Conservation (phyloP, 148 eudicot genomes). For the Hydrangea macrophylla region DNA sequence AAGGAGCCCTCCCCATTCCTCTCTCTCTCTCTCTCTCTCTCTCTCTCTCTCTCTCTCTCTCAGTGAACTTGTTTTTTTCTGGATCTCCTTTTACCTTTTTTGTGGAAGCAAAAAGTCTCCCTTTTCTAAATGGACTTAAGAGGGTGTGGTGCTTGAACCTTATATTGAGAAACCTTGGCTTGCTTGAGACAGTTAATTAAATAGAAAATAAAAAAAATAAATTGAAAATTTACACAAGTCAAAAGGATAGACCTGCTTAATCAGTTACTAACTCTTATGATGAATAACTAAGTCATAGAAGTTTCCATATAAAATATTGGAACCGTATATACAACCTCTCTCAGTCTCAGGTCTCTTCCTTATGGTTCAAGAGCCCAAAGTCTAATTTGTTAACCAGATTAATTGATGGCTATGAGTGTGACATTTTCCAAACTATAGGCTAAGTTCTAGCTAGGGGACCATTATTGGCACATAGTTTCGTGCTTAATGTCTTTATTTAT, state of each 20-base stretch:
- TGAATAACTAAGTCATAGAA: neutral
- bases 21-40: slow-evolving; percentile 19
- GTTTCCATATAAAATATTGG: slow-evolving; percentile 11
- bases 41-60: slow-evolving; percentile 10
- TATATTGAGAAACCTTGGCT: slow-evolving; percentile 15
- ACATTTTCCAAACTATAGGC: slow-evolving; percentile 3
- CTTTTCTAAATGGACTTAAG: slow-evolving; percentile 3
- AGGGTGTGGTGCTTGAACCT: slow-evolving; percentile 8
- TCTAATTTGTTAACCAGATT: neutral
- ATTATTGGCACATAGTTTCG: neutral
- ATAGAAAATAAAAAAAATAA: neutral
- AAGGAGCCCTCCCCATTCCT: slow-evolving; percentile 38
- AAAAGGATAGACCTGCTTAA: slow-evolving; percentile 20
- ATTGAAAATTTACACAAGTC: neutral
- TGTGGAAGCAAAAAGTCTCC: slow-evolving; percentile 1
- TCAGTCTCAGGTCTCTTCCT: slow-evolving; percentile 6
- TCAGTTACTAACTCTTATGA: slow-evolving; percentile 10
- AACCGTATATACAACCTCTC: slow-evolving; percentile 9
- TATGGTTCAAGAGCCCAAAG: slow-evolving; percentile 6
- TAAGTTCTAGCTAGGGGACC: neutral
- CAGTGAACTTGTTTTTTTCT: neutral
- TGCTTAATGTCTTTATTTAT: too few relatives aligned
- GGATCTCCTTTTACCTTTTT: slow-evolving; percentile 8
- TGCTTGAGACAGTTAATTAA: neutral
- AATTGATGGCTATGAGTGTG: slow-evolving; percentile 4